phyloP scores from a whole-genome alignment of 2,329 filamentous ascomycete genomes.

The Cladosporium oxysporum region DNA sequence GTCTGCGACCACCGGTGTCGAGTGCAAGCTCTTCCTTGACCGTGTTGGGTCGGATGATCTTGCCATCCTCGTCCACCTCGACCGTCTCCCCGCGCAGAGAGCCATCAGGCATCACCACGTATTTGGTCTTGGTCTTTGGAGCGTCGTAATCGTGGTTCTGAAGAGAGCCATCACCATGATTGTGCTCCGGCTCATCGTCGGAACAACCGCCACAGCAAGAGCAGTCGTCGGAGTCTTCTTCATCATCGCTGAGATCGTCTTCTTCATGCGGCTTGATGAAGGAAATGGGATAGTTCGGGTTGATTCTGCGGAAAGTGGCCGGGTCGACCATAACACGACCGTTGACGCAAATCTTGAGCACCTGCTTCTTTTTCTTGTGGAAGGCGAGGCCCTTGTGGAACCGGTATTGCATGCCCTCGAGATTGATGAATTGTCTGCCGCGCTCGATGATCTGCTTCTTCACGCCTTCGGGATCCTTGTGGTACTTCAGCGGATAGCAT shows the following conservation, averaged over 20 bases:
- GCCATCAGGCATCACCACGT: constrained; percentile 50
- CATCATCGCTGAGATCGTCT: constrained; percentile 51
- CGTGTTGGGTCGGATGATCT: constrained; percentile 31
- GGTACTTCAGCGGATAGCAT: constrained; percentile 77
- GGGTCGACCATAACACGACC: constrained; percentile 88
- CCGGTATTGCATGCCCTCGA: constrained; percentile 82
- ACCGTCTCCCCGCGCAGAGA: constrained; percentile 54
- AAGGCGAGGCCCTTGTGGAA: constrained; percentile 83
- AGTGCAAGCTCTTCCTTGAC: constrained; percentile 27
- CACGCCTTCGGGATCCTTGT: constrained; percentile 68
- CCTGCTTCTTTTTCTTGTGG: constrained; percentile 75
- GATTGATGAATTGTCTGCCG: constrained; percentile 77
- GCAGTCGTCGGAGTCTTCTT: constrained; percentile 45
- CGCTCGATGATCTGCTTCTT: constrained; percentile 71
- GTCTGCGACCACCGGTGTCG: constrained; percentile 25
- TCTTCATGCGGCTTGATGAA: constrained; percentile 72
- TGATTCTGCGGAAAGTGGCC: constrained; percentile 76
- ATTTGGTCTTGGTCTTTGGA: constrained; percentile 40
- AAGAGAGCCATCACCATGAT: constrained; percentile 35
- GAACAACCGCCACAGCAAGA: constrained; percentile 41
- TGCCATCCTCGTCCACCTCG: constrained; percentile 56
- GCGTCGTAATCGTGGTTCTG: constrained; percentile 45
- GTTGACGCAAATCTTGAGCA: constrained; percentile 81
- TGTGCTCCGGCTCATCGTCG: not conserved
- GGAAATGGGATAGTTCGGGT: constrained; percentile 81